Evolutionary conservation across 768 basidiomycete species (phyloP).

Genomic region (Pisolithus microcarpus): DNA sequence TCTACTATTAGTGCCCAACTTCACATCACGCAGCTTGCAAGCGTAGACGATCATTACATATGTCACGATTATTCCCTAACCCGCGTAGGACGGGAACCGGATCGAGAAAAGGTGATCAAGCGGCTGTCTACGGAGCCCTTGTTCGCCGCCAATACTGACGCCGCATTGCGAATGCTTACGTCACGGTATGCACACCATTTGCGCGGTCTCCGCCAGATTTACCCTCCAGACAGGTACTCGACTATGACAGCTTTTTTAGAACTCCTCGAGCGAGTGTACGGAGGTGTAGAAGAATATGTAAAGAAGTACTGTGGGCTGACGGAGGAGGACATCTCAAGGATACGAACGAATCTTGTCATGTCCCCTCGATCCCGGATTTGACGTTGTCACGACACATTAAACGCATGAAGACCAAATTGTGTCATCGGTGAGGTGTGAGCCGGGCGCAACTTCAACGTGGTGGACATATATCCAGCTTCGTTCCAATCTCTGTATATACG

Average conservation of each 20-base stretch:
- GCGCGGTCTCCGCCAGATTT: background rate
- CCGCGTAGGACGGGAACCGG: constrained; percentile 72
- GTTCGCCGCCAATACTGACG: constrained; percentile 66
- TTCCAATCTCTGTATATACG: background rate
- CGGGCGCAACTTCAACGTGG: no score
- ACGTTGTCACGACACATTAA: background rate
- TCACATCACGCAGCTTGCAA: constrained; percentile 49
- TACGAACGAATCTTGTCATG: constrained; percentile 52
- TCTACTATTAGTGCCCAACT: background rate
- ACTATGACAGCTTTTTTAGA: constrained; percentile 71
- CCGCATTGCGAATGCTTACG: constrained; percentile 77
- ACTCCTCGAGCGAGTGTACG: constrained; percentile 56
- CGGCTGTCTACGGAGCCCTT: constrained; percentile 64
- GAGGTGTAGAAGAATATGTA: constrained; percentile 59
- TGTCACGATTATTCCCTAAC: constrained; percentile 74
- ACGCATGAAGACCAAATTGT: background rate
- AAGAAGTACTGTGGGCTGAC: constrained; percentile 49
- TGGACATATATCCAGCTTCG: background rate
- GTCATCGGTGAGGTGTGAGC: no score
- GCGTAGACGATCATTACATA: constrained; percentile 57
- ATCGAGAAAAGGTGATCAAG: constrained; percentile 60
- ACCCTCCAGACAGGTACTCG: constrained; percentile 42
- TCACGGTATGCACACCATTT: constrained; percentile 47
- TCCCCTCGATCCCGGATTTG: constrained; percentile 25
- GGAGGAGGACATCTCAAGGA: constrained; percentile 53